Base-by-base conservation (phyloP, 768 basidiomycete species). In the Leccinum imitatum region DNA sequence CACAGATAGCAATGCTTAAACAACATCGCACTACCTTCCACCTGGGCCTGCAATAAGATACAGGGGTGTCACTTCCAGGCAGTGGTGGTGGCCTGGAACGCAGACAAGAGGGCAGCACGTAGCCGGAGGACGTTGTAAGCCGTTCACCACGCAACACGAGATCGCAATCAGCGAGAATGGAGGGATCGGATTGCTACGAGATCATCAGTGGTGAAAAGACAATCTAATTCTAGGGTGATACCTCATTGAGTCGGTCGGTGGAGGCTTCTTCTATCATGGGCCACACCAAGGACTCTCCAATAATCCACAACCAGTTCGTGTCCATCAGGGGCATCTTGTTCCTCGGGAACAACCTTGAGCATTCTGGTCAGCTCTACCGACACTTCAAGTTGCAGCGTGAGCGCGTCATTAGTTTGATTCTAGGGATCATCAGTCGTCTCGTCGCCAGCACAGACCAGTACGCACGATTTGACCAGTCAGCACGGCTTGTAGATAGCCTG, bases 261-360 rank as follows among this genome's bases (percentile, higher is more conserved):
- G 96, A 96, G 0, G 95, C 91, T 56, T 98, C 95, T 2, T 94
- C 90, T 17, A 8, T 91, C 90, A 2, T 97, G 96, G 10, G 97
- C 88, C 11, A 83, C 77, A 35, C 97, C 97, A 37, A 98, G 75
- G n/a, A 93, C 85, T 58, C 77, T 81, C 95, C 95, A 99, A 76
- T 86, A 97, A 68, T 98, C 97, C 37, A 95, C 95, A 55, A 87
- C 71, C 17, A 99, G 87, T 74, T 98, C 97, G 63, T 98, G 51
- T 79, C 85, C 72, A 41, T 89, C 91, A 4, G 95, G 95, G 2
- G 97, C 97, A 1, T 87, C 91, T 76, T 98, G 93, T 54, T 95
- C 96, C 71, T 96, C 91, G 1, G 95, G 95, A 7, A 98, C 86
- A 14, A 79, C 80, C 71, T 94, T 90, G 54, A 99, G 82, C 5